A percentile compares a stretch with the other conserved stretches of the same genome.
phyloP scores from a whole-genome alignment of 768 basidiomycete species.

The Porphyrellus cyaneotinctus region DNA sequence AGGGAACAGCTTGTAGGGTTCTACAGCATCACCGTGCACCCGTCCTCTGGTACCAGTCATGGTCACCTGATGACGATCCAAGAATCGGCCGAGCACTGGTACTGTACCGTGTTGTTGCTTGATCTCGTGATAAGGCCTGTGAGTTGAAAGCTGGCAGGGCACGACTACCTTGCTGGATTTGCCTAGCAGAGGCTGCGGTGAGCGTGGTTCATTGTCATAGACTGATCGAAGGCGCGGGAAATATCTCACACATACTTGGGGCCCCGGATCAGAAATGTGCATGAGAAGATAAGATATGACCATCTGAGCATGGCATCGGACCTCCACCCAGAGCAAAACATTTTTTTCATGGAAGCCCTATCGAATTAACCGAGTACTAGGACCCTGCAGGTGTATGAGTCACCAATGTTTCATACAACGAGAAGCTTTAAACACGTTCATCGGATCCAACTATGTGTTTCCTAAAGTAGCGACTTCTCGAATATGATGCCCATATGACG shows the following conservation, averaged over 20 bases:
- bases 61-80: background rate
- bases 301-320: too few species aligned
- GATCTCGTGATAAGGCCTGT: too few species aligned
- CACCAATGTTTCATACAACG: background rate
- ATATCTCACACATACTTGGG: background rate
- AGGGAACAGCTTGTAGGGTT: slow-evolving; percentile 1
- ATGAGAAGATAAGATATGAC: slow-evolving; percentile 11
- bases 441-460: background rate
- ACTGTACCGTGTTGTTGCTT: too few species aligned
- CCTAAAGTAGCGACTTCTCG: slow-evolving; percentile 1
- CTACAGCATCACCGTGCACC: slow-evolving; percentile 2
- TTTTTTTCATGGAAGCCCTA: background rate
- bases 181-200: too few species aligned
- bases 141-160: too few species aligned
- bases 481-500: background rate
- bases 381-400: slow-evolving; percentile 1
- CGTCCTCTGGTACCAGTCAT: background rate
- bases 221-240: background rate
- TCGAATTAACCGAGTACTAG: background rate
- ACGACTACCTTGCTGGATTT: too few species aligned
- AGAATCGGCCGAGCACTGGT: background rate
- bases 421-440: slow-evolving; percentile 12
- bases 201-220: background rate
- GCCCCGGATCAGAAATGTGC: background rate
- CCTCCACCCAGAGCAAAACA: background rate